These are phyloP conservation scores for Nicotiana rustica DNA, from an alignment of 305 asterid species.

Conservation along the genomic window DNA sequence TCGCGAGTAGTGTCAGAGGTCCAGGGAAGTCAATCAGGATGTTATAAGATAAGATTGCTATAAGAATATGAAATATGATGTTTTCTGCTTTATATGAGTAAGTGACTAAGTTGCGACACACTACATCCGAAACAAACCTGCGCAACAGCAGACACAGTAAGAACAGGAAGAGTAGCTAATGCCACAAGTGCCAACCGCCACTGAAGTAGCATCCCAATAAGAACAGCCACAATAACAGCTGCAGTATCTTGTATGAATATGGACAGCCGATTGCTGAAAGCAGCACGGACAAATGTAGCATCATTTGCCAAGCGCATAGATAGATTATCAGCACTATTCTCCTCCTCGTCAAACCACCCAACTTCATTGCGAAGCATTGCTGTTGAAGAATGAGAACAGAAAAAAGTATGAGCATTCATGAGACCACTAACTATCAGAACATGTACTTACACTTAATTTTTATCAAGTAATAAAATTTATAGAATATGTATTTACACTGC, in stretches of 20 bases:
- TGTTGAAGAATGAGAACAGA: conserved; percentile 45
- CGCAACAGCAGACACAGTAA: conserved; percentile 92
- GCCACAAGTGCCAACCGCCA: conserved; percentile 99
- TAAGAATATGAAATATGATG: neutral
- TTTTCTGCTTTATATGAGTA: neutral
- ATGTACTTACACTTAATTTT: neutral
- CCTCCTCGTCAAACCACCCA: conserved; percentile 99
- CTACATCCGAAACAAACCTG: conserved; percentile 64
- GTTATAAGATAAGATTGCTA: conserved; percentile 17
- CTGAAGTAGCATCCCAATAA: conserved; percentile 89
- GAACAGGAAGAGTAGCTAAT: conserved; percentile 92
- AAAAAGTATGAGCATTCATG: conserved; percentile 24
- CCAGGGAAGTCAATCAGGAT: neutral
- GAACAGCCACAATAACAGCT: conserved; percentile 91
- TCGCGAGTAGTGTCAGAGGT: neutral
- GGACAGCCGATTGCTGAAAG: conserved; percentile 98
- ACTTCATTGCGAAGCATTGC: conserved; percentile 99
- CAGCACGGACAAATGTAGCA: conserved; percentile 99
- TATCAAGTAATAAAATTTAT: no score
- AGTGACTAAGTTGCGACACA: conserved; percentile 13
- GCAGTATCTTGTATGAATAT: conserved; percentile 97
- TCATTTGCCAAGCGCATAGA: conserved; percentile 99
- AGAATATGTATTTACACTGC: neutral
- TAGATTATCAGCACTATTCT: conserved; percentile 98
- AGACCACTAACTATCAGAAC: neutral